Conservation (phyloP, 177 flowering plant genomes). For the Vitis hybrid region DNA sequence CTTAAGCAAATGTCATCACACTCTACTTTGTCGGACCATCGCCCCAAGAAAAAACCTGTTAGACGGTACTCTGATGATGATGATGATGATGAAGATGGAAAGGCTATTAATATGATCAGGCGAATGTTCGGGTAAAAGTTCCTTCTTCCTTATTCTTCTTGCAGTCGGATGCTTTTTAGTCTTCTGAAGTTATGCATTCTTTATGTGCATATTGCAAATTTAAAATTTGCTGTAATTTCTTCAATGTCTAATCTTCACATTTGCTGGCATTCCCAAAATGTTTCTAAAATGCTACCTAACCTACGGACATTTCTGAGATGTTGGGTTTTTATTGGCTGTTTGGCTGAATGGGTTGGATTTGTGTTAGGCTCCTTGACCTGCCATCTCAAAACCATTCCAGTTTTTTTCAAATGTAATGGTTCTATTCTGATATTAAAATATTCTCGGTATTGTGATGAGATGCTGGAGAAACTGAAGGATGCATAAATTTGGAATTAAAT, state of each 20-base stretch:
- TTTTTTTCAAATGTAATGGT: no score
- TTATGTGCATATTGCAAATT: neutral
- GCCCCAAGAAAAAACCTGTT: conserved; percentile 52
- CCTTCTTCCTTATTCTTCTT: neutral
- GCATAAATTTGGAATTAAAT: no score
- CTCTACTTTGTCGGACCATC: conserved; percentile 29
- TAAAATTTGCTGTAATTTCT: no score
- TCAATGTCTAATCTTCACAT: no score
- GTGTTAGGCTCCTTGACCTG: neutral
- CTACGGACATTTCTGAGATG: neutral
- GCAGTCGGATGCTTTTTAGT: neutral
- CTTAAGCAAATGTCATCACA: conserved; percentile 31
- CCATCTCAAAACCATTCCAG: neutral
- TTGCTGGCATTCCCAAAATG: no score
- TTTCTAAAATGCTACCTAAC: neutral
- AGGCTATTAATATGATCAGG: conserved; percentile 53
- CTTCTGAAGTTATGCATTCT: no score
- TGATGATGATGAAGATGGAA: conserved; percentile 40
- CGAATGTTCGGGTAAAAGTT: conserved; percentile 62
- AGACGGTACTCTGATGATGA: conserved; percentile 51
- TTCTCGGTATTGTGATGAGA: no score
- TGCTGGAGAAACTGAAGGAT: no score
- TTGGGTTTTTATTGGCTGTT: neutral
- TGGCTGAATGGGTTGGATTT: neutral
- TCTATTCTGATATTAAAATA: no score